Evolutionary conservation across 352 stramenopile genomes (phyloP), one percentile per base, ranked within the genome.

Genomic region (Thalassiosira allenii): DNA sequence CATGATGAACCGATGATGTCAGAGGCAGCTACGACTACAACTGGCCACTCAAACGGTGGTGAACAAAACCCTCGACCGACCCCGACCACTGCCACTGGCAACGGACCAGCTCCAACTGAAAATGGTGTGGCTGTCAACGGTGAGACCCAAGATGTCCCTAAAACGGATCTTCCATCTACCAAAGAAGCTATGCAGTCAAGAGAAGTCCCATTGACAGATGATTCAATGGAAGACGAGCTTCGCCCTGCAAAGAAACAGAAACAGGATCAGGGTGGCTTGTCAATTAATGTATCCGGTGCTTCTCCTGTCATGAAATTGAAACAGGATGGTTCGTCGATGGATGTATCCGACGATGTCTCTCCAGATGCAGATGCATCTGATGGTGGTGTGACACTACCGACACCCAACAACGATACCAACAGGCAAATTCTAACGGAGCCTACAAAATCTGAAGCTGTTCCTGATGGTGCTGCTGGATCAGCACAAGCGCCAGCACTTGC

Each of bases 181-280:
- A 49, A 57, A 64, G 47, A 43, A 54, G 8, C 49, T 64, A 70
- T 41, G 54, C 25, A 47, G 6, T 59, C 66, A 53, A 62, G 47
- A 47, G 57, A 68, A 49, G 22, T 67, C 5, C 52, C 34, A 17
- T 51, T 79, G 25, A 43, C 51, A 52, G 70, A 66, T 49, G 59
- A 79, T 37, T 62, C 61, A 53, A 73, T 67, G 17, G 57, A 73
- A 27, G 41, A 67, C 32, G 70, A 79, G 34, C n/a, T 66, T 17
- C 70, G 59, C 22, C 59, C 70, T 58, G 37, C 53, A 11, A 79
- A 79, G 61, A 79, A 72, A 25, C 70, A 73, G 29, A 79, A 73
- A 79, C 59, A 61, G 49, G 70, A 61, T 32, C 43, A 9, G 37
- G 37, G 37, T 17, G 37, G 3, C 40, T 9, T 56, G 37, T 14